phyloP scores from a whole-genome alignment of 805 yeast genomes.

The Schizosaccharomyces lindneri region DNA sequence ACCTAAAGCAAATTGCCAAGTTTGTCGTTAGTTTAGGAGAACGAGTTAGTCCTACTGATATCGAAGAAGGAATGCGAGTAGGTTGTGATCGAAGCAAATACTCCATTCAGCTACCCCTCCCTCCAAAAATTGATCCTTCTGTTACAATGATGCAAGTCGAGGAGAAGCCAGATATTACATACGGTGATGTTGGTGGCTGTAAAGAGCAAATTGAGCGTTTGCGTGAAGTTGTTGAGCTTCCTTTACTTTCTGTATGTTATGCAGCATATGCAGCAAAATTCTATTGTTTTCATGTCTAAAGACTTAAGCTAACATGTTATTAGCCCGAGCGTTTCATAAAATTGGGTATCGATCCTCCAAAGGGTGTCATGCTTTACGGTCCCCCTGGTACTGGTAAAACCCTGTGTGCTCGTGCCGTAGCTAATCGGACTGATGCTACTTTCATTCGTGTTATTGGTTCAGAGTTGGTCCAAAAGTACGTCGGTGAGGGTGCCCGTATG shows the following conservation, averaged over 20 bases:
- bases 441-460: conserved; percentile 96
- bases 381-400: conserved; percentile 99
- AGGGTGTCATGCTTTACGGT: conserved; percentile 85
- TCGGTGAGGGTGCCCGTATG: conserved; percentile 99
- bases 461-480: conserved; percentile 91
- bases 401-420: conserved; percentile 94
- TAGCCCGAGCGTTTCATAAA: conserved; percentile 84
- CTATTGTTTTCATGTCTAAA: neutral
- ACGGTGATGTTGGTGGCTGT: conserved; percentile 95
- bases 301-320: neutral
- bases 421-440: conserved; percentile 96
- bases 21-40: conserved; percentile 87
- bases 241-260: conserved; percentile 32
- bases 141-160: conserved; percentile 99
- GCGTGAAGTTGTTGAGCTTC: conserved; percentile 88
- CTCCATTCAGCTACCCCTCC: conserved; percentile 88
- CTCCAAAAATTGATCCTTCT: conserved; percentile 91
- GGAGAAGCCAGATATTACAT: conserved; percentile 96
- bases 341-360: conserved; percentile 95
- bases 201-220: conserved; percentile 93
- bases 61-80: conserved; percentile 97
- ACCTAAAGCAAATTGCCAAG: conserved; percentile 92
- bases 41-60: conserved; percentile 92
- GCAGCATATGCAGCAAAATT: neutral
- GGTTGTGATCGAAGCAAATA: conserved; percentile 96